Percentiles rank a stretch among this genome's conserved stretches.
phyloP scores from a whole-genome alignment of 192 early-diverging fungal genomes.

The Chytriomyces sp. region DNA sequence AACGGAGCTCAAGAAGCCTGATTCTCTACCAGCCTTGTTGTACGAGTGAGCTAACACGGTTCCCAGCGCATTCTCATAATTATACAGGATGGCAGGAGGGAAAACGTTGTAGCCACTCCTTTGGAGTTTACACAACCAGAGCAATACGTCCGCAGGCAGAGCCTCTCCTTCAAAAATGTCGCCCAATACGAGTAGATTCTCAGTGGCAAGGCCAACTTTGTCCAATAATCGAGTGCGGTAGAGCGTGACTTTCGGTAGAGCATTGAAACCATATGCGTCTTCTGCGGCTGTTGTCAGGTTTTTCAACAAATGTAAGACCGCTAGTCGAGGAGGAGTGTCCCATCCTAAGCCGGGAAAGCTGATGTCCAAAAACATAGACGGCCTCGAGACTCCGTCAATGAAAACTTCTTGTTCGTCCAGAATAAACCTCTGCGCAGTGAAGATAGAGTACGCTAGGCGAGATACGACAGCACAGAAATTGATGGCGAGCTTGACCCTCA shows the following conservation, averaged over 20 bases:
- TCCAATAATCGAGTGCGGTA: constrained; percentile 27
- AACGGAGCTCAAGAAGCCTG: constrained; percentile 35
- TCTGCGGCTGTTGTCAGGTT: constrained; percentile 26
- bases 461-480: constrained; percentile 45
- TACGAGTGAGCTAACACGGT: constrained; percentile 50
- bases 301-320: constrained; percentile 12
- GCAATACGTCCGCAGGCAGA: constrained; percentile 33
- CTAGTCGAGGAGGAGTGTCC: constrained; percentile 23
- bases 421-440: constrained; percentile 20
- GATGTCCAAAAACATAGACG: constrained; percentile 26
- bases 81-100: constrained; percentile 40
- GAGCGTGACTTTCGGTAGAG: constrained; percentile 14
- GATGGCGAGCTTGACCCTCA: constrained; percentile 43
- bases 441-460: constrained; percentile 37
- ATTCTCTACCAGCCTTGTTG: constrained; percentile 22
- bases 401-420: constrained; percentile 28
- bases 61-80: constrained; percentile 52
- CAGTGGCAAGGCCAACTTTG: constrained; percentile 46
- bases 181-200: constrained; percentile 40
- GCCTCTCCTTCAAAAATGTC: constrained; percentile 44
- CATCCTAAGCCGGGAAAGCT: constrained; percentile 30
- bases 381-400: constrained; percentile 23
- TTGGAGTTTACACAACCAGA: constrained; percentile 47
- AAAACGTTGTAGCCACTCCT: constrained; percentile 45
- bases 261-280: constrained; percentile 5